These are phyloP conservation scores for Wolfiporia cocos DNA, from an alignment of 1,284 basidiomycete species.

Conservation along the genomic window DNA sequence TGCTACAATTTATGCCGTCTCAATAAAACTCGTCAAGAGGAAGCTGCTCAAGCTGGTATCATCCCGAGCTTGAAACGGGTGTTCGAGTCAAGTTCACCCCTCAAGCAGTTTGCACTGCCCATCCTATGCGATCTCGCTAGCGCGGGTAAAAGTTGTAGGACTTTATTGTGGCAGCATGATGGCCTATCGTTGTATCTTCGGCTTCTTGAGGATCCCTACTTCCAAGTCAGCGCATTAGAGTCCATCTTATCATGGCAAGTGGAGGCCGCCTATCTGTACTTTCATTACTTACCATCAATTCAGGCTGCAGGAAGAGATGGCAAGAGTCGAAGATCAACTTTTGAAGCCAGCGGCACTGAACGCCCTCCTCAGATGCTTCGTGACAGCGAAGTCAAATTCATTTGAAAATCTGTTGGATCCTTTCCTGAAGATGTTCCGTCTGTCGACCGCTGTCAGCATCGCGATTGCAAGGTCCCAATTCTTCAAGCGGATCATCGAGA, in stretches of 20 bases:
- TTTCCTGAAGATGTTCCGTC: slow-evolving; percentile 82
- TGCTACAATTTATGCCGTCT: slow-evolving; percentile 94
- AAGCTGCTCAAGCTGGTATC: slow-evolving; percentile 92
- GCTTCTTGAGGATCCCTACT: slow-evolving; percentile 89
- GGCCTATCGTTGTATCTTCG: slow-evolving; percentile 80
- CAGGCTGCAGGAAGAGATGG: slow-evolving; percentile 93
- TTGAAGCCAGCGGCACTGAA: slow-evolving; percentile 67
- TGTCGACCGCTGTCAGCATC: slow-evolving; percentile 72
- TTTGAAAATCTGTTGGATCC: slow-evolving; percentile 96
- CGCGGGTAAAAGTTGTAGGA: slow-evolving; percentile 87
- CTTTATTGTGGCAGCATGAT: slow-evolving; percentile 84
- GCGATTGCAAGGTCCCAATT: slow-evolving; percentile 79
- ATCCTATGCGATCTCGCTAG: slow-evolving; percentile 94
- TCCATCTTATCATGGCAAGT: slow-evolving; percentile 84
- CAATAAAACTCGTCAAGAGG: slow-evolving; percentile 92
- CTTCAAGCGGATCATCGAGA: slow-evolving; percentile 83
- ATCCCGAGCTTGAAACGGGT: slow-evolving; percentile 88
- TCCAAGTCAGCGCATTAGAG: slow-evolving; percentile 92
- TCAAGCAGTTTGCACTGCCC: slow-evolving; percentile 95
- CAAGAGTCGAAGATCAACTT: slow-evolving; percentile 87
- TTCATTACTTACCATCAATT: background rate
- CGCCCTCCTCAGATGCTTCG: slow-evolving; percentile 78
- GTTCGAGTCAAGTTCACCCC: slow-evolving; percentile 81
- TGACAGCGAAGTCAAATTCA: slow-evolving; percentile 83
- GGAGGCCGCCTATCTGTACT: background rate